Evolutionary conservation across 192 early-diverging fungal genomes (phyloP).

Genomic region (Linnemannia hyalina): DNA sequence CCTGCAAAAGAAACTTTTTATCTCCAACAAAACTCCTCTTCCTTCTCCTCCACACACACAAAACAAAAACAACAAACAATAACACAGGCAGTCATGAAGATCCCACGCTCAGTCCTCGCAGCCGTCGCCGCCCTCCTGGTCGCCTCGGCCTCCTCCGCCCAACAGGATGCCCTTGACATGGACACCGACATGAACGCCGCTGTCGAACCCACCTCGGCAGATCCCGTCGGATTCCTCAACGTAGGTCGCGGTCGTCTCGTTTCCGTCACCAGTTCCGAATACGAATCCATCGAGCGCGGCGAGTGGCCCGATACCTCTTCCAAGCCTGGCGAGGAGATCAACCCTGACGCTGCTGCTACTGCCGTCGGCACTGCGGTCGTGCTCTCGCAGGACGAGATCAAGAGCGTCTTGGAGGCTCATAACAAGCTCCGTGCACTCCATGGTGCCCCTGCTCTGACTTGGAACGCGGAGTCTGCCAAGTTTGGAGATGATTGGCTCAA

Average conservation of each 20-base stretch:
- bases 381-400: neutral
- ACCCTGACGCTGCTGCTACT: neutral
- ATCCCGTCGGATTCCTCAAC: constrained; percentile 2
- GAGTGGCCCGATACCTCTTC: neutral
- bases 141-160: neutral
- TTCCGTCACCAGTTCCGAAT: neutral
- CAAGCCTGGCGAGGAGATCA: neutral
- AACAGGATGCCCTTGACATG: neutral
- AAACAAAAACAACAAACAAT: neutral
- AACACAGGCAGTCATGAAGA: neutral
- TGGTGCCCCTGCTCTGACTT: constrained; percentile 38
- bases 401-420: constrained; percentile 28
- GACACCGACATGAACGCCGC: neutral
- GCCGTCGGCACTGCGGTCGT: neutral
- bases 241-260: constrained; percentile 4
- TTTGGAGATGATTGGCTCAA: constrained; percentile 50
- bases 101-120: neutral
- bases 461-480: constrained; percentile 25
- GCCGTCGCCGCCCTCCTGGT: neutral
- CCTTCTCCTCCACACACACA: too few relatives aligned
- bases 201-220: neutral
- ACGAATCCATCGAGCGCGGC: neutral
- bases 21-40: too few relatives aligned
- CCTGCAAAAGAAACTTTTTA: too few relatives aligned
- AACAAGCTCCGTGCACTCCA: constrained; percentile 47